Evolutionary conservation across 768 basidiomycete species (phyloP).

Genomic region (Infundibulicybe gibba): DNA sequence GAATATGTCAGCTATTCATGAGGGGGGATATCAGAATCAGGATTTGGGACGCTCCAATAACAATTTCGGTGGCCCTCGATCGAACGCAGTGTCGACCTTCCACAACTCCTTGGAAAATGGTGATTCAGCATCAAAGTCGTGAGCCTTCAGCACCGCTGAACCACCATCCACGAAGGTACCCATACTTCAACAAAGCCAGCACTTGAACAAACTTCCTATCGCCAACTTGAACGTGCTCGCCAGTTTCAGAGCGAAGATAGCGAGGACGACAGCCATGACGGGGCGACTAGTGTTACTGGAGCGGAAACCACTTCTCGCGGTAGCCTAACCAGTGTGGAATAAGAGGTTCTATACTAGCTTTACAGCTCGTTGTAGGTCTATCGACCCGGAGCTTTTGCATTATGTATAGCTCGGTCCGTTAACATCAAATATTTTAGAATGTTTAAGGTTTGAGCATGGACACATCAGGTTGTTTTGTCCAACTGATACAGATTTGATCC

Average conservation of each 20-base stretch:
- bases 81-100: no score
- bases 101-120: constrained; percentile 35
- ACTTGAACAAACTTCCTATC: background rate
- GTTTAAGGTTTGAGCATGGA: no score
- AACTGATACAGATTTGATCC: no score
- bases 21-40: no score
- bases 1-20: constrained; percentile 8
- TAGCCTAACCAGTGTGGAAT: constrained; percentile 52
- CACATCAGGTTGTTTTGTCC: no score
- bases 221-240: no score
- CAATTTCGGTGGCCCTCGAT: no score
- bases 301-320: constrained; percentile 36
- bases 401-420: constrained; percentile 1
- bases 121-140: constrained; percentile 33
- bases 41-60: no score
- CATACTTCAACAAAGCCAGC: no score
- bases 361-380: background rate
- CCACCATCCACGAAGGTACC: constrained; percentile 8
- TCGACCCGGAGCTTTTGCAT: background rate
- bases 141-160: constrained; percentile 7
- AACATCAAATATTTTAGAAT: background rate
- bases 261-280: constrained; percentile 27
- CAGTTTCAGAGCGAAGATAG: background rate
- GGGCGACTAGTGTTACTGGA: constrained; percentile 33
- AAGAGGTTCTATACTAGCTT: constrained; percentile 5